Evolutionary conservation across 2,329 filamentous ascomycete species (phyloP), one percentile per base, ranked within the genome.

Genomic region (Xylariaceae sp.): DNA sequence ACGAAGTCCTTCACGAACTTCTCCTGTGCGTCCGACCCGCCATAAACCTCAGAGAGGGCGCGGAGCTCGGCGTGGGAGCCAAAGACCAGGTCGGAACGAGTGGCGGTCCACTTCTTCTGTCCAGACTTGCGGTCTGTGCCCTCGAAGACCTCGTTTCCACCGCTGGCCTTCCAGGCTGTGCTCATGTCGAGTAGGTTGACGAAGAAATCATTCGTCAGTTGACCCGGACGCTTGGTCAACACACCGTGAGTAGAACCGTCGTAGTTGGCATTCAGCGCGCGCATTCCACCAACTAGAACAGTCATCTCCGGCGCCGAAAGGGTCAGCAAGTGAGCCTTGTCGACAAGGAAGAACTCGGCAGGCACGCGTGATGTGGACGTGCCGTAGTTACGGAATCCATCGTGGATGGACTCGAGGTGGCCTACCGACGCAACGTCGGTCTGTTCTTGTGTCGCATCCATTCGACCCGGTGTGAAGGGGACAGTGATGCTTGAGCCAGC

Each of bases 301-400:
- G 83, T 81, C 59, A 88, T 55, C 65, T 90, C 84, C 1, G 85
- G 85, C 1, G 81, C 75, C 8, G 83, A 76, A 7, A 90, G 78
- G 3, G 73, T 85, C 13, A 90, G 77, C 16, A 85, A 78, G 47
- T 85, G 71, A 2, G 86, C 86, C 49, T 72, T 74, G 74, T 90
- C 86, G 37, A 90, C 72, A 16, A 89, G 75, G 59, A 79, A 73
- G 55, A 86, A 76, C 68, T 90, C 86, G 6, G 79, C 74, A 52
- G 72, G 73, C 24, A 81, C 81, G 32, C 81, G 79, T 1, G 64
- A 45, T 3, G 73, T 80, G 2, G 76, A 76, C 50, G 76, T 71
- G 56, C 84, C 85, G 60, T 85, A 89, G 75, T 86, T 89, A 59
- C 85, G 83, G 84, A 90, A 89, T 4, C 83, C 84, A 49, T 90